Conservation (phyloP, 2,329 filamentous ascomycete species). For the Dactylonectria macrodidyma region DNA sequence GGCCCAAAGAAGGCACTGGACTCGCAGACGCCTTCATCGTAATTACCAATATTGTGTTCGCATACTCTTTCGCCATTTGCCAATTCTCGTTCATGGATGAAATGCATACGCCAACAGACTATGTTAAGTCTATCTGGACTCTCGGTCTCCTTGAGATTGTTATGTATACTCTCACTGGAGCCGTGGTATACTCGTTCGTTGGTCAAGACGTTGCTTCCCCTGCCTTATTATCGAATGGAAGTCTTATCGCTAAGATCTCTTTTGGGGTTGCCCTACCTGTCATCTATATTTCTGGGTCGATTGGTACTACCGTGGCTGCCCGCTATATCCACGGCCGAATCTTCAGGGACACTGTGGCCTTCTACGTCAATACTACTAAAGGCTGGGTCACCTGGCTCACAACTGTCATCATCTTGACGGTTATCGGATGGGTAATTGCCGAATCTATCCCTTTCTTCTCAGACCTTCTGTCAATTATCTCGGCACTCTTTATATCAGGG, state of each 20-base stretch:
- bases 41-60: conserved; percentile 12
- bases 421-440: conserved; percentile 40
- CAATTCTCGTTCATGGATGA: conserved; percentile 13
- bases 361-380: too few species aligned
- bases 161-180: conserved; percentile 11
- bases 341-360: conserved; percentile 26
- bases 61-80: conserved; percentile 11
- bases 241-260: too few species aligned
- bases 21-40: conserved; percentile 7
- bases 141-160: conserved; percentile 9
- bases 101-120: not conserved
- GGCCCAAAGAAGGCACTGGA: too few species aligned
- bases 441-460: conserved; percentile 42
- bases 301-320: conserved; percentile 39
- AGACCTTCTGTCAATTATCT: conserved; percentile 37
- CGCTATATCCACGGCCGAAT: conserved; percentile 41
- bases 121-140: conserved; percentile 11
- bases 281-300: conserved; percentile 35
- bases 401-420: conserved; percentile 32
- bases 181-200: too few species aligned
- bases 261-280: too few species aligned
- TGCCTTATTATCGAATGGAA: too few species aligned
- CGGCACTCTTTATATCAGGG: conserved; percentile 36
- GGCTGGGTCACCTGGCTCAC: conserved; percentile 12
- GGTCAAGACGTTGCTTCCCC: too few species aligned